Evolutionary conservation across 2,329 filamentous ascomycete species (phyloP).

Genomic region (Thyridium curvatum): DNA sequence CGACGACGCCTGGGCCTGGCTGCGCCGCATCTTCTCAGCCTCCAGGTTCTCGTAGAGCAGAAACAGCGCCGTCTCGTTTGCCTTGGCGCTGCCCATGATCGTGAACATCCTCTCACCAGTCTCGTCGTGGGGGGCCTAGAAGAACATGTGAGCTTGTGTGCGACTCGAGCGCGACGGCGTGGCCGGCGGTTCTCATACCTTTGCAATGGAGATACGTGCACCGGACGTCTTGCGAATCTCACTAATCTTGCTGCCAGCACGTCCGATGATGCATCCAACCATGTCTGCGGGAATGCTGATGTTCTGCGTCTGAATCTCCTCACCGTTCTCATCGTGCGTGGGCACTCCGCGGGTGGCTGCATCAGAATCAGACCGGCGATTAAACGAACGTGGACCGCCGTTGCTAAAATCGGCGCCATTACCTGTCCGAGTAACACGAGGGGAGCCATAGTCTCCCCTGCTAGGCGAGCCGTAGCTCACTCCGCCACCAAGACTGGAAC

Average conservation of each 20-base stretch:
- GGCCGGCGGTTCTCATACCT: slow-evolving; percentile 40
- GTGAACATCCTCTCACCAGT: slow-evolving; percentile 99
- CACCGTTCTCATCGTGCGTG: slow-evolving; percentile 89
- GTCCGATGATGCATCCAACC: slow-evolving; percentile 98
- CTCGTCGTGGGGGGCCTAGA: slow-evolving; percentile 81
- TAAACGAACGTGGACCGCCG: slow-evolving; percentile 60
- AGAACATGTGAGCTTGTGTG: too few species aligned
- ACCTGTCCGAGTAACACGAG: slow-evolving; percentile 86
- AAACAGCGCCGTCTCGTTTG: slow-evolving; percentile 93
- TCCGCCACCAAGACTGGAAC: slow-evolving; percentile 38
- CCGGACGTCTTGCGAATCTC: slow-evolving; percentile 97
- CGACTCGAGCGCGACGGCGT: slow-evolving; percentile 1
- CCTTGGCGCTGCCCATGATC: slow-evolving; percentile 90
- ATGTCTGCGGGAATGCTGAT: slow-evolving; percentile 99
- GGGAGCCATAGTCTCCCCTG: slow-evolving; percentile 51
- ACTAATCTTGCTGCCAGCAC: slow-evolving; percentile 92
- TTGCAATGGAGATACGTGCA: slow-evolving; percentile 95
- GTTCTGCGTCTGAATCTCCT: slow-evolving; percentile 97
- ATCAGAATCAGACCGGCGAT: slow-evolving; percentile 78
- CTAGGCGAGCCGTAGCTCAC: slow-evolving; percentile 24
- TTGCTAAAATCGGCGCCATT: slow-evolving; percentile 98
- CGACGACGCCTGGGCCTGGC: slow-evolving; percentile 56
- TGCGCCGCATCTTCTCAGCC: slow-evolving; percentile 97
- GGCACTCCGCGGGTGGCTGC: slow-evolving; percentile 73
- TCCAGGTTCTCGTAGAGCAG: slow-evolving; percentile 98